Base-by-base conservation (phyloP, 192 early-diverging fungal genomes). In the Coemansia sp. region DNA sequence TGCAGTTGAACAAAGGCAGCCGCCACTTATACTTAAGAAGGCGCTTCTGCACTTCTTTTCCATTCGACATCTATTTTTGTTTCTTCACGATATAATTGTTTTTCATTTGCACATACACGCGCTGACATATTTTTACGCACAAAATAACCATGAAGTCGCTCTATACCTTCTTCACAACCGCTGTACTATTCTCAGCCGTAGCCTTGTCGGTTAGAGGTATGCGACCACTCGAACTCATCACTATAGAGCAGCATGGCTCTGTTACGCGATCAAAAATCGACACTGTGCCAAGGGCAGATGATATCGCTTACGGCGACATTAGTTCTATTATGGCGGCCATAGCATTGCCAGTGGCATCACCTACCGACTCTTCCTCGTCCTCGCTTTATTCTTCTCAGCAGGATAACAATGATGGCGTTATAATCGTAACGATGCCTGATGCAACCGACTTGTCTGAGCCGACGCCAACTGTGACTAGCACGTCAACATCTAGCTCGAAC, bases 281-380 rank as follows among this genome's bases (percentile, higher is more conserved):
- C 53, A 56, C 31, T 33, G 14, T 7, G 13, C 54, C 51, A 54
- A 54, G 14, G 24, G 31, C n/a, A 8, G 54, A n/a, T 7, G 16
- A n/a, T 34, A 7, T 17, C 3, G 35, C 31, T 35, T n/a, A 57
- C 13, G 68, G 68, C 37, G 39, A 75, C 29, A n/a, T 63, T 3
- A 37, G 34, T 5, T 56, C 45, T 9, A 68, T 74, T 8, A 75
- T 75, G 67, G 34, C 27, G 2, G 68, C 39, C 7, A 75, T 69
- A 24, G 60, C 60, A 0, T 53, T 57, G 7, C 54, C 31, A 7
- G 33, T n/a, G 6, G 16, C 33, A 57, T 35, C 46, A 8, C 46
- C 46, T n/a, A 50, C 46, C 4, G 41, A 42, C 19, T 24, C 46
- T 9, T 24, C 21, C 2, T 50, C 45, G 16, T 19, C 46, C 19